These are phyloP conservation scores for Teratosphaeria pseudoeucalypti DNA, from an alignment of 2,329 filamentous ascomycete genomes.

Conservation along the genomic window DNA sequence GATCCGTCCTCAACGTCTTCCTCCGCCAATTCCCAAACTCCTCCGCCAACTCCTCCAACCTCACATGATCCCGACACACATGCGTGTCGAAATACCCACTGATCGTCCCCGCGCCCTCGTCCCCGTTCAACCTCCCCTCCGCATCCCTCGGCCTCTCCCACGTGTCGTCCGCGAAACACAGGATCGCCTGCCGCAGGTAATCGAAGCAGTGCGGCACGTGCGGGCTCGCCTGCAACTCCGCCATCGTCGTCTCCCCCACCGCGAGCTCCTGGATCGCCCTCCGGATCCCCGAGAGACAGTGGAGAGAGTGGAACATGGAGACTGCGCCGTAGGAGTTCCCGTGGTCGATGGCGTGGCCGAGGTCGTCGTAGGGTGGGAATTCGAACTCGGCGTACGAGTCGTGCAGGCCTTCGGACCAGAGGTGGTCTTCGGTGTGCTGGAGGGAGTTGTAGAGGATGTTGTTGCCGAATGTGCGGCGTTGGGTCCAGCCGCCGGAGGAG, in stretches of 20 bases:
- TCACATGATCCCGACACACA: neutral
- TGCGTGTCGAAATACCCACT: neutral
- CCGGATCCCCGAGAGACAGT: neutral
- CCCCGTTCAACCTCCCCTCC: neutral
- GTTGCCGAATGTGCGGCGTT: neutral
- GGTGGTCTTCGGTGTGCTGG: neutral
- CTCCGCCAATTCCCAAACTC: neutral
- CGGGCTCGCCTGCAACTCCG: neutral
- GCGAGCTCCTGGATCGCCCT: neutral
- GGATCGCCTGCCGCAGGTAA: neutral
- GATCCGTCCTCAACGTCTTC: neutral
- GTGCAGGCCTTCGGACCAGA: neutral
- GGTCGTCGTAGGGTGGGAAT: neutral
- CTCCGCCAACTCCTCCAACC: neutral
- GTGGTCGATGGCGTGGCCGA: neutral
- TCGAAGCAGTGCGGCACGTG: neutral
- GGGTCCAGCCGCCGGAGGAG: neutral
- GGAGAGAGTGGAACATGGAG: neutral
- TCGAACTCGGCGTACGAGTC: neutral
- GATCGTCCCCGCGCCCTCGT: neutral
- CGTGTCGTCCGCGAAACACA: neutral
- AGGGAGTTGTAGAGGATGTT: neutral
- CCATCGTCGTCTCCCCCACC: neutral
- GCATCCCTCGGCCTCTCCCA: neutral
- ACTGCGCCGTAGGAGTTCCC: neutral